Percentiles rank a stretch among this genome's conserved stretches.
Conservation (phyloP, 371 early-diverging fungal genomes). For the Encephalitozoon hellem region DNA sequence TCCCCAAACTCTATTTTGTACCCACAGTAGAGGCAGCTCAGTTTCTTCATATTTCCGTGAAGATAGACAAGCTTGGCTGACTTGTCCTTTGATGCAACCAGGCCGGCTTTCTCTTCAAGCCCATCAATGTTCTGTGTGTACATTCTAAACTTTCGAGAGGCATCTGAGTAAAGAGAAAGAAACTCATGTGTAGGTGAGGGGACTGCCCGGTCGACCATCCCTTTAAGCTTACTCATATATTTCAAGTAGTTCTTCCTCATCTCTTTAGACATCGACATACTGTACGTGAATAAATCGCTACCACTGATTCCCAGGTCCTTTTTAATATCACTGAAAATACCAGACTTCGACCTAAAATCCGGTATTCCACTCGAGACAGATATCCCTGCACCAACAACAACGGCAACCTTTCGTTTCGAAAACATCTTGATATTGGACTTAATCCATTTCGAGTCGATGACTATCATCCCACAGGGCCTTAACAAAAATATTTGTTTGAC, state of each 20-base stretch:
- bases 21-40: constrained; percentile 54
- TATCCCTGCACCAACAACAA: constrained; percentile 81
- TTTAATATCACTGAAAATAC: constrained; percentile 82
- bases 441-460: constrained; percentile 20
- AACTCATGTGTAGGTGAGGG: constrained; percentile 78
- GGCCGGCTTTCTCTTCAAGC: constrained; percentile 77
- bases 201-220: constrained; percentile 65
- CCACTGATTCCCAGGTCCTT: constrained; percentile 71
- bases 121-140: constrained; percentile 97
- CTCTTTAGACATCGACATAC: constrained; percentile 62
- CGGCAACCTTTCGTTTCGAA: constrained; percentile 64
- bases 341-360: constrained; percentile 84
- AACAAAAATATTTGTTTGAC: constrained; percentile 17
- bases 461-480: neutral
- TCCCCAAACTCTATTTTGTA: constrained; percentile 31
- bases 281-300: constrained; percentile 76
- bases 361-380: constrained; percentile 90
- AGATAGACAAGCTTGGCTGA: constrained; percentile 54
- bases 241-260: constrained; percentile 73
- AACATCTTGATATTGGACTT: constrained; percentile 18
- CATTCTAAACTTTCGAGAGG: constrained; percentile 72
- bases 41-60: constrained; percentile 56
- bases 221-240: constrained; percentile 81
- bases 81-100: constrained; percentile 52
- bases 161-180: constrained; percentile 70